Base-by-base conservation (phyloP, 331 rosid species). In the Dryas integrifolia region DNA sequence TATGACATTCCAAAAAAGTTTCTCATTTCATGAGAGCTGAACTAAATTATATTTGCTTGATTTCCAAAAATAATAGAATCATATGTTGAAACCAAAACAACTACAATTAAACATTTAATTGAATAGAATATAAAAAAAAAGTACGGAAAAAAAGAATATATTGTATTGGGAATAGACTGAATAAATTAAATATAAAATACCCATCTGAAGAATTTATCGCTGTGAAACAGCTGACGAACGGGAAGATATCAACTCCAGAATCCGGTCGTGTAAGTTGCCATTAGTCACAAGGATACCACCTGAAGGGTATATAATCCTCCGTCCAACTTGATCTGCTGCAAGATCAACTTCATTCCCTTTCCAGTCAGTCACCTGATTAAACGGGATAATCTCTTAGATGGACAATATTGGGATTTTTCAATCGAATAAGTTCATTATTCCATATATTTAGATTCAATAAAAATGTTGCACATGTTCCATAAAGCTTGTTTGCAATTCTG, bases 361-460 rank as follows among this genome's bases (percentile, higher is more conserved):
- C 98, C 97, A 89, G 83, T 94, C 97, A 49, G 91, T 86, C 59
- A 85, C 90, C 98, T 94, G 80, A 72, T 81, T 74, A 51, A 44
- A 43, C 38, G n/a, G 52, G 67, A 58, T 9, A 30, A 55, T 59
- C 21, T 56, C 61, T 39, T 41, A 51, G 41, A 40, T 51, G 11
- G 45, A 72, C 58, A 46, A 26, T 44, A 65, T 9, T 16, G 18
- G 3, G 55, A 12, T 13, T 53, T 53, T 18, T 53, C 71, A 47
- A 10, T 12, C 3, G 63, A 52, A 11, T 0, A 55, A 70, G 65
- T 56, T 5, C 14, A 51, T 21, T 6, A 68, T 2, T 39, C 57
- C 61, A 51, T 16, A 6, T 40, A 9, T 62, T 39, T 40, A 7
- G 13, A 61, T 4, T 51, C 7, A 63, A 12, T 18, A 13, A 43